A percentile compares a stretch with the other conserved stretches of the same genome.
These are phyloP conservation scores for Penicillium paneum DNA, from an alignment of 2,329 filamentous ascomycete species.

Conservation along the genomic window DNA sequence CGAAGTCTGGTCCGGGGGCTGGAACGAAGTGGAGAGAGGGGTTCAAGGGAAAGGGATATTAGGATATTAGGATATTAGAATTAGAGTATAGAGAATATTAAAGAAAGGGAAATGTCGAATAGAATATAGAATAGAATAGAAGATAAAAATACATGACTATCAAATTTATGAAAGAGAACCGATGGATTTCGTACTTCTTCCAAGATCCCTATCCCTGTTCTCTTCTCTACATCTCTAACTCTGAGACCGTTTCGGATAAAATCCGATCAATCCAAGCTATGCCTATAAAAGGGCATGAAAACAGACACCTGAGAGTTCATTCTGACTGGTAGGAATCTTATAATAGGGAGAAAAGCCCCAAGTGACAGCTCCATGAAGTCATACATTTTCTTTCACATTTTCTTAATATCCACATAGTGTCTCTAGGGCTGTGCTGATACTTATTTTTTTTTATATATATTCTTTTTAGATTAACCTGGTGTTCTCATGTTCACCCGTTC, in stretches of 20 bases:
- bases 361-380: slow-evolving; percentile 15
- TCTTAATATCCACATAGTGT: not conserved
- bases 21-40: slow-evolving; percentile 20
- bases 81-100: not conserved
- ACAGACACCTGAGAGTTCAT: not conserved
- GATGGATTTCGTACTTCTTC: not conserved
- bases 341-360: not conserved
- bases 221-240: not conserved
- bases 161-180: not conserved
- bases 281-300: not conserved
- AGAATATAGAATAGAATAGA: not conserved
- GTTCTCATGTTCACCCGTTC: not conserved
- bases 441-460: not conserved
- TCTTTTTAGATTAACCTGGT: too few relatives aligned
- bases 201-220: not conserved
- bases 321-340: not conserved
- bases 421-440: not conserved
- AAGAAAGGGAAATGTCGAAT: not conserved
- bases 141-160: not conserved
- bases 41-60: slow-evolving; percentile 1
- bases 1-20: slow-evolving; percentile 21
- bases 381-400: slow-evolving; percentile 3
- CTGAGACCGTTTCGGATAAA: not conserved
- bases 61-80: not conserved
- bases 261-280: not conserved